Evolutionary conservation across 805 yeast species (phyloP), one percentile per base, ranked within the genome.

Genomic region (Sugiyamaella mastotermitis): DNA sequence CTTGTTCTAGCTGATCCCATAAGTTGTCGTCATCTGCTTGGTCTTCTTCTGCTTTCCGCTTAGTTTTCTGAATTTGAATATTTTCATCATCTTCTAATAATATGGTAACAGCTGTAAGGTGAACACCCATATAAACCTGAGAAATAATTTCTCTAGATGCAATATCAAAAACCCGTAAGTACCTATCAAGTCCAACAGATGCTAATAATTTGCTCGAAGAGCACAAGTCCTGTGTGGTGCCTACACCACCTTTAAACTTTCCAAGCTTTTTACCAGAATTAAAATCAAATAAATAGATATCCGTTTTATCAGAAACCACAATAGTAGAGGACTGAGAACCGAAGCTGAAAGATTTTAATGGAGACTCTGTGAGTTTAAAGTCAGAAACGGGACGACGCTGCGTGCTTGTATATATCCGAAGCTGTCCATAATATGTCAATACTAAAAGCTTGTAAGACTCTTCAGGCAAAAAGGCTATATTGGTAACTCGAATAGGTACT

Each of bases 121-220:
- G 86, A 4, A 85, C 74, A 1, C 94, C 94, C 19, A 81, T 52
- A 51, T 74, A 90, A 4, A 84, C 82, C 53, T 86, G 86, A 5
- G 77, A 86, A 7, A 76, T 60, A 34, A 76, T 65, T 31, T 74
- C 72, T 36, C 94, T 69, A 1, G 77, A 61, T 1, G 62, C 62
- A 3, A 77, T 55, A 43, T 86, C 81, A 59, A 74, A 90, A 3
- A 83, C 84, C 42, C 96, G 72, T 19, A 85, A 68, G 52, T 86
- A 90, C 52, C 95, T 71, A 55, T 92, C 98, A 16, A 88, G 69
- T 0, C 96, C 94, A 31, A 94, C 97, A 14, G 84, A 69, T 2
- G 78, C 78, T 5, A 88, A 52, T 20, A 80, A 54, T 41, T 9
- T 40, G 40, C 34, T 38, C 5, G 33, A 22, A n/a, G 53, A 29